A percentile compares a stretch with the other conserved stretches of the same genome.
Conservation (phyloP, 140 eudicot genomes). For the Senecio squalidus region DNA sequence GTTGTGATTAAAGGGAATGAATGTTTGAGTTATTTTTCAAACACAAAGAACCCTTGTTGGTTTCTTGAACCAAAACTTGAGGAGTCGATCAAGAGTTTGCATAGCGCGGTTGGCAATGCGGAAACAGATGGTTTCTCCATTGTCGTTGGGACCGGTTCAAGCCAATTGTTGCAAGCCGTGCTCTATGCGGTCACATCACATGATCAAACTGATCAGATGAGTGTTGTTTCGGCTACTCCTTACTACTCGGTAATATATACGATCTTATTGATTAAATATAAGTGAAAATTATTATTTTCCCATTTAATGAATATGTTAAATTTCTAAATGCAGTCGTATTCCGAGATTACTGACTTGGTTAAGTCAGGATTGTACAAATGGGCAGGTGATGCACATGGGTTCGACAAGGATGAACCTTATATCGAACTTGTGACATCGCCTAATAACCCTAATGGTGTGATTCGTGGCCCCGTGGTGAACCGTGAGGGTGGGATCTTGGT, state of each 20-base stretch:
- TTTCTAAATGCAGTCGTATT: conserved; percentile 43
- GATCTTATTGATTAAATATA: neutral
- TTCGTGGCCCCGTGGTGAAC: conserved; percentile 50
- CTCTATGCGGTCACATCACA: conserved; percentile 52
- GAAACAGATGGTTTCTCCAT: conserved; percentile 45
- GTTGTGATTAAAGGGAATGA: conserved; percentile 50
- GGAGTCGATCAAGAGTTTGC: conserved; percentile 55
- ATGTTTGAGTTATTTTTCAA: conserved; percentile 66
- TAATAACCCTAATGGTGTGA: conserved; percentile 78
- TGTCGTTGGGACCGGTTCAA: conserved; percentile 86
- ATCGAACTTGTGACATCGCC: conserved; percentile 83
- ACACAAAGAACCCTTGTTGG: conserved; percentile 58
- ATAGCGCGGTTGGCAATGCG: conserved; percentile 67
- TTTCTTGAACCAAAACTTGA: conserved; percentile 72
- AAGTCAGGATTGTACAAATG: conserved; percentile 63
- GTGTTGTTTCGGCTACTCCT: conserved; percentile 63
- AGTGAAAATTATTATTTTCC: neutral
- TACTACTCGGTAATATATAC: conserved; percentile 66
- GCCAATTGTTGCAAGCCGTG: conserved; percentile 68
- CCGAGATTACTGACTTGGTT: conserved; percentile 38
- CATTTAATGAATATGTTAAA: neutral
- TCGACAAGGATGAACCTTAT: conserved; percentile 60
- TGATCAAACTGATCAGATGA: conserved; percentile 37
- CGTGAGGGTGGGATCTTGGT: conserved; percentile 42
- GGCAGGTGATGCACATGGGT: conserved; percentile 76